These are phyloP conservation scores for Aethionema arabicum DNA, from an alignment of 345 rosid species.

Conservation along the genomic window DNA sequence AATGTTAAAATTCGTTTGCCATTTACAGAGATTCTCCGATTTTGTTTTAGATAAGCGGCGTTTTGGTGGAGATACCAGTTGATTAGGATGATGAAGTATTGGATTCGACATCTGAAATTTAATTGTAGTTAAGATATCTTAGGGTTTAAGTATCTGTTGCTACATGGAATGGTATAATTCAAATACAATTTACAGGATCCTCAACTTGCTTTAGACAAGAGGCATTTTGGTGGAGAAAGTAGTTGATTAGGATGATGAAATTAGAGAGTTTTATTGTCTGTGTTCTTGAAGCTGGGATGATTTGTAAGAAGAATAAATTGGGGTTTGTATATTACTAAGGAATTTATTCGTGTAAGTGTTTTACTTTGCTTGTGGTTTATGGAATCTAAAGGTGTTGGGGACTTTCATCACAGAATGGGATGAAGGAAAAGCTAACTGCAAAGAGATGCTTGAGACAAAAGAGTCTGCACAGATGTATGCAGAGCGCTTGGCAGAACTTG, in stretches of 20 bases:
- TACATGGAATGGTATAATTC: background rate
- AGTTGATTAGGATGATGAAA: background rate
- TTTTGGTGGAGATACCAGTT: background rate
- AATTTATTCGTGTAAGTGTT: constrained; percentile 5
- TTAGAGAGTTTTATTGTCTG: background rate
- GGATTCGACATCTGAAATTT: too few relatives aligned
- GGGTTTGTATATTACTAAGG: background rate
- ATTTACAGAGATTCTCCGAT: background rate
- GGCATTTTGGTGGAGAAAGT: background rate
- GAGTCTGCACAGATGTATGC: constrained; percentile 74
- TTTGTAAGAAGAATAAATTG: background rate
- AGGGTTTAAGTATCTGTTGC: background rate
- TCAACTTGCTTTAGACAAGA: background rate
- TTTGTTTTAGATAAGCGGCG: background rate
- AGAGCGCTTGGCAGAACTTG: constrained; percentile 68
- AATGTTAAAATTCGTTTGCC: background rate
- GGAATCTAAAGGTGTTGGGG: constrained; percentile 60
- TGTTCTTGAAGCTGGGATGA: too few relatives aligned
- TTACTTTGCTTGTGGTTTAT: constrained; percentile 24
- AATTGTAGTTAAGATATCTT: too few relatives aligned
- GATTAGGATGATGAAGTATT: background rate
- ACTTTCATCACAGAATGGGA: constrained; percentile 87
- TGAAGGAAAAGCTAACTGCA: constrained; percentile 59
- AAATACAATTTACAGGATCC: background rate
- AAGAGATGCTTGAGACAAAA: constrained; percentile 58